phyloP scores from a whole-genome alignment of 2,329 filamentous ascomycete species.

The Exophiala dermatitidis region DNA sequence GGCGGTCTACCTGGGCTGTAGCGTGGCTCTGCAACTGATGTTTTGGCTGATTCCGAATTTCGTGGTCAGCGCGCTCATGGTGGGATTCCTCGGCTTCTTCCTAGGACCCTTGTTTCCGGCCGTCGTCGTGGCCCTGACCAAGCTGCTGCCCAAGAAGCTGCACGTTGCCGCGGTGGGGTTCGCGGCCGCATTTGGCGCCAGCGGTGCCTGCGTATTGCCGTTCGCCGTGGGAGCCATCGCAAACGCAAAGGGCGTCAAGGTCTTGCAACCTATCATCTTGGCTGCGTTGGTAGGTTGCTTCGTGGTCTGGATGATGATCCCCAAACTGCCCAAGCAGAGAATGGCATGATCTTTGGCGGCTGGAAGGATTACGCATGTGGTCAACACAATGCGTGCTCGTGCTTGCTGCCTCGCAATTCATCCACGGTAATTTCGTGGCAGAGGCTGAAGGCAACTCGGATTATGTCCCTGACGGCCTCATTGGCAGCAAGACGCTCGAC shows the following conservation, averaged over 20 bases:
- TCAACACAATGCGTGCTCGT: neutral
- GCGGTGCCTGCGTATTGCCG: conserved; percentile 48
- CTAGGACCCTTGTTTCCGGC: conserved; percentile 67
- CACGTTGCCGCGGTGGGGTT: conserved; percentile 22
- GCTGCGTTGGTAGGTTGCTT: conserved; percentile 30
- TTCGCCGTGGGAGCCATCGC: conserved; percentile 37
- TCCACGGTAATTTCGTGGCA: neutral
- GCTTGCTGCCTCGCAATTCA: neutral
- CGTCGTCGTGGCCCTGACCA: conserved; percentile 20
- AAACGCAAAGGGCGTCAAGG: conserved; percentile 48
- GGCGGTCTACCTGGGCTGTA: conserved; percentile 53
- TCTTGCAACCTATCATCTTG: conserved; percentile 49
- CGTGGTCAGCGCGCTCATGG: conserved; percentile 62
- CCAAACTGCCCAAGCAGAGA: conserved; percentile 21
- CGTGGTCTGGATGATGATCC: conserved; percentile 21
- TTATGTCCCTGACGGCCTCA: too few species aligned
- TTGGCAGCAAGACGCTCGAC: too few species aligned
- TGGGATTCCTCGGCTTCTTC: conserved; percentile 66
- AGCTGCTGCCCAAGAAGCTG: conserved; percentile 22
- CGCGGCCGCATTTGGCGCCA: conserved; percentile 67
- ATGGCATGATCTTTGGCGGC: conserved; percentile 10
- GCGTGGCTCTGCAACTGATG: conserved; percentile 58
- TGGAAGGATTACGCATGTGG: neutral
- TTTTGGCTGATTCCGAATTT: conserved; percentile 75
- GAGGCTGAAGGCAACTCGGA: neutral